Evolutionary conservation across 495 filamentous ascomycete species (phyloP).

Genomic region (Penicillium riverlandense): DNA sequence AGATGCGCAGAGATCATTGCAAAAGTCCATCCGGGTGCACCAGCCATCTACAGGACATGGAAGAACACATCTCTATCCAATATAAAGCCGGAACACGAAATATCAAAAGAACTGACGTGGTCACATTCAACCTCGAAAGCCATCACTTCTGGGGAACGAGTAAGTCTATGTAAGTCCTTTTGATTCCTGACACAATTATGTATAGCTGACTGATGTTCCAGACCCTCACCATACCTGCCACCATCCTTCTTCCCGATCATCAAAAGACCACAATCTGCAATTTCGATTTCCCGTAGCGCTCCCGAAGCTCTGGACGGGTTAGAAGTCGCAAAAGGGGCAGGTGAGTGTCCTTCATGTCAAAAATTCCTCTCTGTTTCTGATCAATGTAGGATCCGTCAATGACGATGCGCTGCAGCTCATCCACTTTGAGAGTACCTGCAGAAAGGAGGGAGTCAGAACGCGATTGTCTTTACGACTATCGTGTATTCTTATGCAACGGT

Average conservation of each 20-base stretch:
- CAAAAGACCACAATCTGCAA: constrained; percentile 36
- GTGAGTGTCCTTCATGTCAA: constrained; percentile 89
- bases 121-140: too few relatives aligned
- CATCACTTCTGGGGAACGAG: too few relatives aligned
- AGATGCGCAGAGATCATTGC: too few relatives aligned
- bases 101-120: too few relatives aligned
- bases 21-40: too few relatives aligned
- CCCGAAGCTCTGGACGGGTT: constrained; percentile 57
- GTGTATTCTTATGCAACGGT: not conserved
- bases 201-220: too few relatives aligned
- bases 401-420: constrained; percentile 68
- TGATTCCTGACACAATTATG: too few relatives aligned
- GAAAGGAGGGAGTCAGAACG: not conserved
- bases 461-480: not conserved
- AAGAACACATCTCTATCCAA: too few relatives aligned
- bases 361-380: constrained; percentile 81
- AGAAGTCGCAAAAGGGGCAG: constrained; percentile 66
- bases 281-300: constrained; percentile 48
- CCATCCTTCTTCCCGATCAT: constrained; percentile 2
- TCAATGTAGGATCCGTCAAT: constrained; percentile 88
- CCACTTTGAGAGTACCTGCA: constrained; percentile 59
- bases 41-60: too few relatives aligned
- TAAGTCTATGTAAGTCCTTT: too few relatives aligned
- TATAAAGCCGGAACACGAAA: too few relatives aligned
- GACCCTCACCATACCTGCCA: too few relatives aligned